phyloP scores from a whole-genome alignment of 306 rosid species.

The Aeschynomene evenia region DNA sequence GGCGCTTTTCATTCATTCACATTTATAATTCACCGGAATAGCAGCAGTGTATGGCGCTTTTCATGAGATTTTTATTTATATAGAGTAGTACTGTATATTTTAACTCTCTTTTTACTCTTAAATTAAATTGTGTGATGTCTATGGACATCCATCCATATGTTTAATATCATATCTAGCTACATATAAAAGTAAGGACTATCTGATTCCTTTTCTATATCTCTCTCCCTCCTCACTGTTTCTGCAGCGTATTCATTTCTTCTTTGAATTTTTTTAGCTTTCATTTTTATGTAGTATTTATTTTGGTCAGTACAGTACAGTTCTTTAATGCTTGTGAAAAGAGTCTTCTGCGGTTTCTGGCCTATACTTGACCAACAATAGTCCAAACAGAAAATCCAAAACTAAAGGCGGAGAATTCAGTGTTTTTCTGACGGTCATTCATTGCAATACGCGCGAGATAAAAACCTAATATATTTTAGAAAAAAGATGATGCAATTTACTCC shows the following conservation, averaged over 20 bases:
- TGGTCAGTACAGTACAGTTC: conserved; percentile 37
- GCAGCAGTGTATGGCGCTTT: too few species aligned
- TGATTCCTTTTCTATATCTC: too few species aligned
- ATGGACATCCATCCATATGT: too few species aligned
- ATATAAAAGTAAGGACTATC: too few species aligned
- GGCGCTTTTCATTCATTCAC: conserved; percentile 48
- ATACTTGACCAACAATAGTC: conserved; percentile 51
- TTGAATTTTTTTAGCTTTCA: background rate
- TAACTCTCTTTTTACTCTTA: background rate
- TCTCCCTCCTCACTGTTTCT: background rate
- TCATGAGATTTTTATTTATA: too few species aligned
- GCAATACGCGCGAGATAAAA: conserved; percentile 7
- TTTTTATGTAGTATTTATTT: background rate
- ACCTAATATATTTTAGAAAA: too few species aligned
- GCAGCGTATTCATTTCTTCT: conserved; percentile 6
- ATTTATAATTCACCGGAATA: conserved; percentile 51
- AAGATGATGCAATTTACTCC: too few species aligned
- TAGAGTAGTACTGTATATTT: conserved; percentile 13
- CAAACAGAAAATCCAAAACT: conserved; percentile 60
- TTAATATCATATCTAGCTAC: too few species aligned
- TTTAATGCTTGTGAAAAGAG: conserved; percentile 34
- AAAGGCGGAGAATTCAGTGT: conserved; percentile 25
- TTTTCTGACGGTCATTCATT: conserved; percentile 36
- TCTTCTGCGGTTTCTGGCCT: conserved; percentile 32
- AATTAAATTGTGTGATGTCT: too few species aligned